Percentiles rank a stretch among this genome's conserved stretches.
phyloP scores from a whole-genome alignment of 169 alveolate species.

The Cryptosporidium meleagridis region DNA sequence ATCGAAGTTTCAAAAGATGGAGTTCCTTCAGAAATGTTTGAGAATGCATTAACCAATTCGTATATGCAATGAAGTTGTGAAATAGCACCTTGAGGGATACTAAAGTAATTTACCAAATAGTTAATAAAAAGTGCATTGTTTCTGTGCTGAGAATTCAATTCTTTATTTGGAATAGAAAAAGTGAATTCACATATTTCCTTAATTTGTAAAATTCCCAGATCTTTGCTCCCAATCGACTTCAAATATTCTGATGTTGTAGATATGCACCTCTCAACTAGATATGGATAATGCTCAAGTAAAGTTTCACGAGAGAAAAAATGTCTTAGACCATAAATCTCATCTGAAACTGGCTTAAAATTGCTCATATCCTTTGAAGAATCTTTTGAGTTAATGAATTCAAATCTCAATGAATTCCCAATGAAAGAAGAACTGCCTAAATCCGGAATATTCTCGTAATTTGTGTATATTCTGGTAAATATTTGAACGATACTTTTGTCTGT shows the following conservation, averaged over 20 bases:
- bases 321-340: constrained; percentile 38
- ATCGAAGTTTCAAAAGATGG: constrained; percentile 49
- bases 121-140: constrained; percentile 20
- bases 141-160: constrained; percentile 20
- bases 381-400: constrained; percentile 25
- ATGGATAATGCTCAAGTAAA: constrained; percentile 11
- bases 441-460: constrained; percentile 9
- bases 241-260: background rate
- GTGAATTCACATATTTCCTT: constrained; percentile 31
- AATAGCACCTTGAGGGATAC: constrained; percentile 18
- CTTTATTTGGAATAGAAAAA: constrained; percentile 13
- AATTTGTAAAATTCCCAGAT: background rate
- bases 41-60: constrained; percentile 6
- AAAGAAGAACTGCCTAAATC: constrained; percentile 54
- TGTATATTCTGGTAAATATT: constrained; percentile 23
- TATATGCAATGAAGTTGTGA: constrained; percentile 33
- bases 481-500: background rate
- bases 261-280: constrained; percentile 22
- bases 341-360: constrained; percentile 13
- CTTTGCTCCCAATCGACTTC: background rate
- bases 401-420: constrained; percentile 34
- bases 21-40: background rate
- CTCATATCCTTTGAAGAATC: constrained; percentile 31
- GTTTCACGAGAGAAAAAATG: constrained; percentile 9
- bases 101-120: constrained; percentile 48